Conservation (phyloP, 2,329 filamentous ascomycete species). For the Coniochaeta prunicola region DNA sequence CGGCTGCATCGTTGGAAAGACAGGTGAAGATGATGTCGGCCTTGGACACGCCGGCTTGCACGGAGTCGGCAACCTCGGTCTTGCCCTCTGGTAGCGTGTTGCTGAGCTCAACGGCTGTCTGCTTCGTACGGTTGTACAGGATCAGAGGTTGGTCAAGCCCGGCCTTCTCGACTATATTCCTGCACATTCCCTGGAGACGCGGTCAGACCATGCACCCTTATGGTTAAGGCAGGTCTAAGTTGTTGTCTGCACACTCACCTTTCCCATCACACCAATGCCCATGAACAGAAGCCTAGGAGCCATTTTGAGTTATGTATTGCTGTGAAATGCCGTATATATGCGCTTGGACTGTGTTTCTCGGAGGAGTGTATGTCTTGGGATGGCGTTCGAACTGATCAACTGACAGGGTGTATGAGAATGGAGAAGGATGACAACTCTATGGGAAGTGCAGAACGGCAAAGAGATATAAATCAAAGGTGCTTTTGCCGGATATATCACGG, state of each 20-base stretch:
- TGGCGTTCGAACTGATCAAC: too few relatives aligned
- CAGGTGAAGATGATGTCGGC: slow-evolving; percentile 80
- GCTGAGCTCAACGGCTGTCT: slow-evolving; percentile 58
- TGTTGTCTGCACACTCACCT: slow-evolving; percentile 43
- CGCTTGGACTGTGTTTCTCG: background rate
- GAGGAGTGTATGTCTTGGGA: background rate
- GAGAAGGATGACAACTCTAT: background rate
- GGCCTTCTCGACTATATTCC: slow-evolving; percentile 75
- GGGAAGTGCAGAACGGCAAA: too few relatives aligned
- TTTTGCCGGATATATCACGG: too few relatives aligned
- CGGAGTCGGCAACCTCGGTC: slow-evolving; percentile 53
- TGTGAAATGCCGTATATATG: background rate
- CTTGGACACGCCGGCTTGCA: slow-evolving; percentile 55
- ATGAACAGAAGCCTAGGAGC: slow-evolving; percentile 65
- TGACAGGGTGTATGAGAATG: background rate
- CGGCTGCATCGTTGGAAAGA: slow-evolving; percentile 69
- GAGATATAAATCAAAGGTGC: too few relatives aligned
- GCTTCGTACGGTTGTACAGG: slow-evolving; percentile 70
- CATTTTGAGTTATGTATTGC: slow-evolving; percentile 28
- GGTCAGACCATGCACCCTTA: background rate
- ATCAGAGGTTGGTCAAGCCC: slow-evolving; percentile 63
- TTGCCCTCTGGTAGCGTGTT: slow-evolving; percentile 53
- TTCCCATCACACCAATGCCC: slow-evolving; percentile 83
- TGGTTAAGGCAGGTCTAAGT: too few relatives aligned
- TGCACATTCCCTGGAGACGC: slow-evolving; percentile 63